Percentiles rank a stretch among this genome's conserved stretches.
phyloP scores from a whole-genome alignment of 2,329 filamentous ascomycete genomes.

The Didymella sp. region DNA sequence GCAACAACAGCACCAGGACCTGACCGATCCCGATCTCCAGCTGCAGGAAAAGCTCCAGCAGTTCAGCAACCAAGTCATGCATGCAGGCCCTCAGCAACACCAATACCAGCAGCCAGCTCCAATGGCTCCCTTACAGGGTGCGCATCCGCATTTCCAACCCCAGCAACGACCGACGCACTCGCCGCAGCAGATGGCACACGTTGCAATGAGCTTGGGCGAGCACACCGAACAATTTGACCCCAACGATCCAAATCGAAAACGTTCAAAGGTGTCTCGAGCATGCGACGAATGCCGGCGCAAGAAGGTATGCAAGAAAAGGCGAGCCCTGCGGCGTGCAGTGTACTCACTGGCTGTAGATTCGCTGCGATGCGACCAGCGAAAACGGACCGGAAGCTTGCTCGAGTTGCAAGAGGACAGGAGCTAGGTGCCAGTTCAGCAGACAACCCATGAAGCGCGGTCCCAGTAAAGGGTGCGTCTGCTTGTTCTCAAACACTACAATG shows the following conservation, averaged over 20 bases:
- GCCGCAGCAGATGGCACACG: slow-evolving; percentile 50
- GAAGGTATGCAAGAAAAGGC: slow-evolving; percentile 40
- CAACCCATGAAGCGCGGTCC: slow-evolving; percentile 53
- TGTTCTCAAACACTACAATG: background rate
- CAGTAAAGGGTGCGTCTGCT: slow-evolving; percentile 47
- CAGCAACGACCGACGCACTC: slow-evolving; percentile 47
- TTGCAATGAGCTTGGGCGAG: slow-evolving; percentile 48
- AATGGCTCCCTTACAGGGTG: slow-evolving; percentile 37
- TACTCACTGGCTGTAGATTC: slow-evolving; percentile 36
- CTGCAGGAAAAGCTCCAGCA: slow-evolving; percentile 48
- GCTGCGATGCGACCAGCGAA: slow-evolving; percentile 51
- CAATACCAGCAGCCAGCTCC: slow-evolving; percentile 39
- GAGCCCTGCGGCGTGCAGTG: background rate
- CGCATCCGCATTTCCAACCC: slow-evolving; percentile 47
- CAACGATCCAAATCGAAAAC: slow-evolving; percentile 47
- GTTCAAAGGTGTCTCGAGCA: slow-evolving; percentile 52
- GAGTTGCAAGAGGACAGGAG: slow-evolving; percentile 50
- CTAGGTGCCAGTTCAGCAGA: slow-evolving; percentile 51
- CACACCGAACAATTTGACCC: slow-evolving; percentile 45
- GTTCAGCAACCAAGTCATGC: slow-evolving; percentile 46
- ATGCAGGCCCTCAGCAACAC: slow-evolving; percentile 36
- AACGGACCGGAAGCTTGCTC: slow-evolving; percentile 51
- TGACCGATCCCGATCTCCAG: slow-evolving; percentile 44
- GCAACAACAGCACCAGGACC: slow-evolving; percentile 41
- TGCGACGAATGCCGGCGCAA: slow-evolving; percentile 53